Evolutionary conservation across 2,329 filamentous ascomycete species (phyloP).

Genomic region (Fusarium veterinarium): DNA sequence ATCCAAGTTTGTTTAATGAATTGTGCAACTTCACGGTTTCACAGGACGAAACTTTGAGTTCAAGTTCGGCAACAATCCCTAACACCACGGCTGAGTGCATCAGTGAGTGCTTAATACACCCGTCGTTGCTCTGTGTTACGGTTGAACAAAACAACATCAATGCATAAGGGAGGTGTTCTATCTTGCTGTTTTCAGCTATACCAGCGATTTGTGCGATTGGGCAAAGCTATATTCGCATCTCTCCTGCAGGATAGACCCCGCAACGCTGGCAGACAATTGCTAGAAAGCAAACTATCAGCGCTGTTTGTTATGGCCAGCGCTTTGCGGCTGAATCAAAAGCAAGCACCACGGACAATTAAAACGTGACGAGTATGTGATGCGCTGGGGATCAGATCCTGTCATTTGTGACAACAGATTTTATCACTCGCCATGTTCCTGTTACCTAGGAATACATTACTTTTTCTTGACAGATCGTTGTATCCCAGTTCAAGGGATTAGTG

Average conservation of each 20-base stretch:
- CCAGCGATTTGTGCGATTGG: not conserved
- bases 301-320: not conserved
- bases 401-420: slow-evolving; percentile 33
- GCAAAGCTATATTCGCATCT: not conserved
- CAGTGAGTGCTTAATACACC: not conserved
- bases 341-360: slow-evolving; percentile 3
- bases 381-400: slow-evolving; percentile 25
- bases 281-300: not conserved
- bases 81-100: not conserved
- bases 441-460: slow-evolving; percentile 7
- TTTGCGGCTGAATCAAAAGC: slow-evolving; percentile 7
- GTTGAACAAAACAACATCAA: slow-evolving; percentile 2
- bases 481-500: slow-evolving; percentile 9
- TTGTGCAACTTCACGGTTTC: slow-evolving; percentile 5
- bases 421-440: slow-evolving; percentile 4
- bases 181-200: not conserved
- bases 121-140: not conserved
- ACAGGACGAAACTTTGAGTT: slow-evolving; percentile 18
- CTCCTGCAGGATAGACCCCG: not conserved
- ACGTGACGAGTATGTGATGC: slow-evolving; percentile 4
- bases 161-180: not conserved
- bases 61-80: not conserved
- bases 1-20: slow-evolving; percentile 19
- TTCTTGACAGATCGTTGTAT: not conserved
- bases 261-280: not conserved